Conservation (phyloP, 352 stramenopile species). For the Thalassiosira livingstoniorum region DNA sequence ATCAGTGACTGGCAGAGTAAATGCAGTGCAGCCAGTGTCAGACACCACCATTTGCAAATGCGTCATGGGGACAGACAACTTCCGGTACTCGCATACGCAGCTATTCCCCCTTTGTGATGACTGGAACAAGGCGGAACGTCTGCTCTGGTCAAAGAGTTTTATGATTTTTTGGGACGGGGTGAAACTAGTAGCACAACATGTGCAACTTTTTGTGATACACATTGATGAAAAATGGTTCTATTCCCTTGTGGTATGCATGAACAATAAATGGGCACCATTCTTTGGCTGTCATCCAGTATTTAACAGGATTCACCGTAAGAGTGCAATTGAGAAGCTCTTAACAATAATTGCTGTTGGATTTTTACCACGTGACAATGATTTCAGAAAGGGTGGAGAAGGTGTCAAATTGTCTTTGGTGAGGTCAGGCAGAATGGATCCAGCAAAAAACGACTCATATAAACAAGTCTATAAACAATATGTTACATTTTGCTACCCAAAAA, state of each 20-base stretch:
- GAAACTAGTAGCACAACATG: background rate
- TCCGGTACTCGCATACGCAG: too few species aligned
- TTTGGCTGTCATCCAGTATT: background rate
- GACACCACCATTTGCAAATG: too few species aligned
- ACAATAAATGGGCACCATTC: conserved; percentile 6
- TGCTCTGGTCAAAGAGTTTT: background rate
- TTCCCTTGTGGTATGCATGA: background rate
- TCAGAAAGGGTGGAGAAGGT: too few species aligned
- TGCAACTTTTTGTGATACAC: background rate
- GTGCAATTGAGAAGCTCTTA: background rate
- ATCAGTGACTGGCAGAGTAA: too few species aligned
- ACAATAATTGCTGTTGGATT: too few species aligned
- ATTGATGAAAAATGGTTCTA: conserved; percentile 18
- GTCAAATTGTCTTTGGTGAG: too few species aligned
- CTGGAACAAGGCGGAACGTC: background rate
- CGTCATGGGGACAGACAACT: too few species aligned
- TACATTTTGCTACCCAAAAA: background rate
- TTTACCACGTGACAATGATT: too few species aligned
- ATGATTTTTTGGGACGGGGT: background rate
- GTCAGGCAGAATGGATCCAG: too few species aligned
- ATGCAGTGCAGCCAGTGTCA: too few species aligned
- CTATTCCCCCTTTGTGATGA: too few species aligned
- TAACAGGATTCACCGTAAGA: background rate
- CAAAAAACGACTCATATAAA: too few species aligned
- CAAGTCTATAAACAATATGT: background rate